Conservation (phyloP, 2,329 filamentous ascomycete genomes). For the Aspergillus costaricaensis region DNA sequence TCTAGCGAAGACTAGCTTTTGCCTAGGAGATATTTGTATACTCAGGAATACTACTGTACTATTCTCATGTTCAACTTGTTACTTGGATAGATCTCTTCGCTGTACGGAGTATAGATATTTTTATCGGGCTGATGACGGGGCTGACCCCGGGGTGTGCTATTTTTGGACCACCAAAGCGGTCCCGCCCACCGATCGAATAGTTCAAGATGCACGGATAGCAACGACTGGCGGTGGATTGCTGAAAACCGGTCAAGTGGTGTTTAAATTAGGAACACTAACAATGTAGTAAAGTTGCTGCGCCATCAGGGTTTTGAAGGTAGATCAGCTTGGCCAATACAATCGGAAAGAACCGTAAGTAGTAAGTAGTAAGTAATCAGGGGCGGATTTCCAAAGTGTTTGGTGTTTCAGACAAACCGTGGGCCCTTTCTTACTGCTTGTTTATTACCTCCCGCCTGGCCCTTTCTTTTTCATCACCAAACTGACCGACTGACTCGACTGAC, state of each 20-base stretch:
- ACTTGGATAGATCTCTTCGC: not conserved
- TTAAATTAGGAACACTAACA: not conserved
- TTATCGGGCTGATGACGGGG: not conserved
- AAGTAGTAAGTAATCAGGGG: not conserved
- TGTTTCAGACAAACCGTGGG: constrained; percentile 6
- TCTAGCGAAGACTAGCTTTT: constrained; percentile 20
- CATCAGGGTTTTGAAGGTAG: not conserved
- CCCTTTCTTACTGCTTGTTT: constrained; percentile 1
- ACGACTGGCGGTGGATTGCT: not conserved
- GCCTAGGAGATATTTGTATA: constrained; percentile 17
- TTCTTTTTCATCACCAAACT: not conserved
- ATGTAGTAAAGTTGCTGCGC: not conserved
- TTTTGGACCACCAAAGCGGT: constrained; percentile 8
- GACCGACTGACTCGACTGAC: not conserved
- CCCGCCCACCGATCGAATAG: not conserved
- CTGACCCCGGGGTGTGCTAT: constrained; percentile 1
- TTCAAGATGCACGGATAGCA: not conserved
- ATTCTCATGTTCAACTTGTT: constrained; percentile 12
- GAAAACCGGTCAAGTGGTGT: not conserved
- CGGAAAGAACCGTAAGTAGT: not conserved
- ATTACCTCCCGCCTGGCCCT: constrained; percentile 4
- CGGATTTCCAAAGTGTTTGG: not conserved
- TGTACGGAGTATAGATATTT: not conserved
- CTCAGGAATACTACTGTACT: constrained; percentile 17
- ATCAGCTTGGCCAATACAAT: not conserved